Conservation (phyloP, 2,329 filamentous ascomycete species). For the Colletotrichum higginsianum region DNA sequence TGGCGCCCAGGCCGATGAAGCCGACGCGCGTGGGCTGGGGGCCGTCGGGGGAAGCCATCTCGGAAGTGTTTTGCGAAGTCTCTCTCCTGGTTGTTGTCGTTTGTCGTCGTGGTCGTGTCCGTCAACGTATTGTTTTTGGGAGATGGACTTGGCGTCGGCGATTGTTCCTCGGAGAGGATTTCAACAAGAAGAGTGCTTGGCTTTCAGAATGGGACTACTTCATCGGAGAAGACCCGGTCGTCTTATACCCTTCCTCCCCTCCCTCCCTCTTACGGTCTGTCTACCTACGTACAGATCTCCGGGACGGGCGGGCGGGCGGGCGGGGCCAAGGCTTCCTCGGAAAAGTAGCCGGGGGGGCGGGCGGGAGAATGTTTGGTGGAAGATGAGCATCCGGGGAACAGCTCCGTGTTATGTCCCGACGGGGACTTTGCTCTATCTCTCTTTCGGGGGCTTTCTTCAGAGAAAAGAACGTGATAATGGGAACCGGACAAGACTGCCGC, state of each 20-base stretch:
- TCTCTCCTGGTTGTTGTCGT: too few species aligned
- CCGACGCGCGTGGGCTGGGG: conserved; percentile 45
- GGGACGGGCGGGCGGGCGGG: too few species aligned
- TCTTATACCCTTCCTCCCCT: conserved; percentile 35
- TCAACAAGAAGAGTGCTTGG: background rate
- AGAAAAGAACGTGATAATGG: too few species aligned
- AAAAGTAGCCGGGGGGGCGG: conserved; percentile 6
- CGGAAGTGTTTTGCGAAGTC: background rate
- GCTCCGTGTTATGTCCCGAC: too few species aligned
- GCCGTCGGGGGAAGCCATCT: conserved; percentile 30
- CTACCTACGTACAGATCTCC: too few species aligned
- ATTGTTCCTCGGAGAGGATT: conserved; percentile 4
- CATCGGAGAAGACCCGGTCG: conserved; percentile 27
- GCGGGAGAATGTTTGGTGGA: conserved; percentile 9
- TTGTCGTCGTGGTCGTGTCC: too few species aligned
- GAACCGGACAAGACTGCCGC: background rate
- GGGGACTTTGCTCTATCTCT: too few species aligned
- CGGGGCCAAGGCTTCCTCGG: conserved; percentile 14
- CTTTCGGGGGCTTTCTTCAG: too few species aligned
- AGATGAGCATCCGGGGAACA: conserved; percentile 26
- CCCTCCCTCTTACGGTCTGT: conserved; percentile 1
- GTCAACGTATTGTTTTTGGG: background rate
- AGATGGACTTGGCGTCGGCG: background rate
- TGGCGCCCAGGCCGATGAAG: conserved; percentile 56
- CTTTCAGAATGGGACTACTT: conserved; percentile 1